Conservation (phyloP, 441 rosid species). For the Pelargonium hybrid region DNA sequence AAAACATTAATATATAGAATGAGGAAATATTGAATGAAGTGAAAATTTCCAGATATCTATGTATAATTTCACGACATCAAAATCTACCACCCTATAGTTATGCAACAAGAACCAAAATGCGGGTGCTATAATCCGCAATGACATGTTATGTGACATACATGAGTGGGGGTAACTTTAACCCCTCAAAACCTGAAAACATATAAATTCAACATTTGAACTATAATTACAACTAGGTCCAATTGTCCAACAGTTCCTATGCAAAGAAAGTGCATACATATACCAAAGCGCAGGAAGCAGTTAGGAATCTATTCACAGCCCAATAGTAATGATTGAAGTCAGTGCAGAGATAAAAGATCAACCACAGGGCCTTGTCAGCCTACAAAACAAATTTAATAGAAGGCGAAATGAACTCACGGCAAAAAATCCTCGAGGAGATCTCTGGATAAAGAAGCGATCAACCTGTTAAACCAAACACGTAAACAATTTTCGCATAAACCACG, state of each 20-base stretch:
- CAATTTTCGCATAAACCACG: not conserved
- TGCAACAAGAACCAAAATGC: not conserved
- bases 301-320: not conserved
- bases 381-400: slow-evolving; percentile 5
- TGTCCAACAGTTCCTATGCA: not conserved
- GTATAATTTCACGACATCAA: not conserved
- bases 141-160: no score
- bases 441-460: slow-evolving; percentile 76
- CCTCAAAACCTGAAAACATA: not conserved
- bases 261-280: not conserved
- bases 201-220: not conserved
- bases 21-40: not conserved
- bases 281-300: not conserved
- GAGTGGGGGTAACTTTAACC: no score
- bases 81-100: not conserved
- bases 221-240: not conserved
- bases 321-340: not conserved
- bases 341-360: not conserved
- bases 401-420: slow-evolving; percentile 45
- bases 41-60: not conserved
- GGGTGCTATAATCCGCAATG: not conserved
- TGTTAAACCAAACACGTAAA: slow-evolving; percentile 23
- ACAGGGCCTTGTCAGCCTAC: not conserved
- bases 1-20: not conserved
- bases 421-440: slow-evolving; percentile 80